phyloP scores from a whole-genome alignment of 2,329 filamentous ascomycete species.

The Aspergillus pseudonomiae region DNA sequence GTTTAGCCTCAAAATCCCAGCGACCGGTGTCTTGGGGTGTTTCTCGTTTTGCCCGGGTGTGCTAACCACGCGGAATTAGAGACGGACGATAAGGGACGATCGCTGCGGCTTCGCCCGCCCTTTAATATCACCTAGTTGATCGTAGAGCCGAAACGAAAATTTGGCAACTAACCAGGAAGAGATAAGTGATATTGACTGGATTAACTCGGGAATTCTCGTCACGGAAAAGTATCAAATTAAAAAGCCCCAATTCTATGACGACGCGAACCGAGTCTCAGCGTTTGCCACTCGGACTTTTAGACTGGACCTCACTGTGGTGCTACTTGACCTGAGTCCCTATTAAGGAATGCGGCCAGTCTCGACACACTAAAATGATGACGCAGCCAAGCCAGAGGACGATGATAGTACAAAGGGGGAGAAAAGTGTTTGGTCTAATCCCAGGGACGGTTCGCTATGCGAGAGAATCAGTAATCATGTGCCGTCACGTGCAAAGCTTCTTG shows the following conservation, averaged over 20 bases:
- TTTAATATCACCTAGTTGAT: constrained; percentile 8
- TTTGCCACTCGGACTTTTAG: background rate
- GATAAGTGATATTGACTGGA: background rate
- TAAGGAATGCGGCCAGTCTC: background rate
- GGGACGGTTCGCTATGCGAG: background rate
- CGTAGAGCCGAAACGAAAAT: background rate
- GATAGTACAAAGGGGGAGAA: background rate
- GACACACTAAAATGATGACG: background rate
- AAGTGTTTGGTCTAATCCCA: background rate
- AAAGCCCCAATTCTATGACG: constrained; percentile 1
- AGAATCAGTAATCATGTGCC: background rate
- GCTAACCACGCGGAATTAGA: constrained; percentile 6
- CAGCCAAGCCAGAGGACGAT: background rate
- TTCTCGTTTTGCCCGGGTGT: background rate
- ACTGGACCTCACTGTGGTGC: too few relatives aligned
- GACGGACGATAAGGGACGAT: constrained; percentile 16
- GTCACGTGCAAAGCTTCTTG: background rate
- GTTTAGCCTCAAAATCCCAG: constrained; percentile 3
- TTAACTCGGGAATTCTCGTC: background rate
- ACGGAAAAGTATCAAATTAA: background rate
- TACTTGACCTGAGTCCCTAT: background rate
- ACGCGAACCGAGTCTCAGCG: background rate
- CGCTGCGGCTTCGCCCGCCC: constrained; percentile 17
- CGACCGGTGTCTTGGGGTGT: constrained; percentile 1
- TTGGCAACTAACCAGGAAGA: constrained; percentile 5